Evolutionary conservation across 306 rosid genomes (phyloP), one percentile per base, ranked within the genome.

Genomic region (Luffa aegyptiaca): DNA sequence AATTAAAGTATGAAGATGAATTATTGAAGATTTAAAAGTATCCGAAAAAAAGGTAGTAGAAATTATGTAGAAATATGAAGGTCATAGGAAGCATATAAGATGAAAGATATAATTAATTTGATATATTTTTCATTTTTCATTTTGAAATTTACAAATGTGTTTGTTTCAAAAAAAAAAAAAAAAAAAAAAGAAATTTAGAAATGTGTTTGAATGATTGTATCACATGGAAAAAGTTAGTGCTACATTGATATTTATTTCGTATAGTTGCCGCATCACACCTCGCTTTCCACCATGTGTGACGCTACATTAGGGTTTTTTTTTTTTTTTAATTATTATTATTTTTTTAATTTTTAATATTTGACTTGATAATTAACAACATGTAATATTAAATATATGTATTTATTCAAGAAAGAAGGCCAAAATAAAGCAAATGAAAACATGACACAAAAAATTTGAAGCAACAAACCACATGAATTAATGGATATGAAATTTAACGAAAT

Each of bases 201-300:
- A 64, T 64, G 71, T 36, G 45, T 14, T 64, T 26, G 71, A 36
- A 64, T 64, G 45, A 64, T 64, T 64, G 45, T 36, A 36, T 16
- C 9, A 17, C 59, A 17, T 53, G 59, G 17, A 17, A 13, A 64
- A 36, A 64, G 71, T 13, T 64, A 64, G 71, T 64, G 71, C 45
- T 36, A 35, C 36, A 64, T 39, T 36, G 45, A 64, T 64, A 64
- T 64, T 64, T 2, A 64, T 64, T 64, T 39, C 12, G 36, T 10
- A 64, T 64, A 64, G 71, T 64, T 64, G 71, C 71, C 71, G 71
- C 71, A 36, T 64, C 71, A 64, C 71, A 64, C 45, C 21, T 64
- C 71, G 11, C 71, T 64, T 64, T 64, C 71, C 71, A 64, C 71
- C 20, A 64, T 63, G 21, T 17, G 59, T 53, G 11, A 39, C 5